Base-by-base conservation (phyloP, 371 early-diverging fungal genomes). In the Paraphysoderma sedebokerense region DNA sequence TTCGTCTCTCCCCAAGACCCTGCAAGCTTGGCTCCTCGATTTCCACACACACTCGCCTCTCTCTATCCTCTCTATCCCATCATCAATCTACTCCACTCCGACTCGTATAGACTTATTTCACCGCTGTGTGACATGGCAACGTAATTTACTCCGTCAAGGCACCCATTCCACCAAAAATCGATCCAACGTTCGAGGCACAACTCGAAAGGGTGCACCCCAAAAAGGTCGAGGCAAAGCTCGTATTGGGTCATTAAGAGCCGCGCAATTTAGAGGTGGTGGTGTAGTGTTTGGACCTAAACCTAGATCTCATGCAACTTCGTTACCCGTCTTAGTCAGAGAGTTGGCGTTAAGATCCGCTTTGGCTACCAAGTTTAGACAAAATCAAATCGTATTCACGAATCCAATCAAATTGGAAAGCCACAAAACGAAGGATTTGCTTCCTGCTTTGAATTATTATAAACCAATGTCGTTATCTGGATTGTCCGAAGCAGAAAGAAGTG, bases 141-240 rank as follows among this genome's bases (percentile, higher is more conserved):
- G 87, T 24, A 81, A 83, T 57, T 69, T 68, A 26, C 59, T 79
- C 68, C 73, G 85, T 49, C 85, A 83, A 58, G 92, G 92, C 35
- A 92, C 92, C 8, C 79, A 78, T 45, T 75, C 76, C 26, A 74
- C 87, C 24, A 87, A 87, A 57, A 68, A 72, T 15, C 72, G 85
- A 45, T 71, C 81, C 33, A 86, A 90, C 53, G 91, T 92, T 28
- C 65, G 83, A 24, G 93, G 92, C 22, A 72, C 82, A 5, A 73
- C 82, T 35, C 64, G 72, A 50, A 95, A 86, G 63, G 62, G 62
- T 9, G 72, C 77, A 29, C 83, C 83, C 23, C 95, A 95, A 63
- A 95, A 95, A 66, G 93, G 93, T 5, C 70, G 88, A 35, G 95
- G 95, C 62, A 74, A 68, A 54, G 92, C 95, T 13, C 74, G 95